These are phyloP conservation scores for Juglanconis juglandina DNA, from an alignment of 2,329 filamentous ascomycete genomes.

Conservation along the genomic window DNA sequence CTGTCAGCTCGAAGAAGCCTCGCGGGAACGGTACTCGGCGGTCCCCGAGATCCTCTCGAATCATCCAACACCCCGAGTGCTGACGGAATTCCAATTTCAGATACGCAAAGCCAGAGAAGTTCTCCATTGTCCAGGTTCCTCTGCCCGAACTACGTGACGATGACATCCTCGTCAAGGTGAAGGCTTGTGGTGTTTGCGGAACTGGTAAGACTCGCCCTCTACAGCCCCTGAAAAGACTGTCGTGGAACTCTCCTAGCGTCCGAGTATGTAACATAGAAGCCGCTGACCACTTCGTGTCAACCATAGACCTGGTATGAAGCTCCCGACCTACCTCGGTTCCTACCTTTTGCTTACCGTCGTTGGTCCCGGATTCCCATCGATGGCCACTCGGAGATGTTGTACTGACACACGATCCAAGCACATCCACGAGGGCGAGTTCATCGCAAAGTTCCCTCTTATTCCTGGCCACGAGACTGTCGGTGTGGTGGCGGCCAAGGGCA, in stretches of 20 bases:
- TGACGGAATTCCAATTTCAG: constrained; percentile 1
- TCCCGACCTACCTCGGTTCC: neutral
- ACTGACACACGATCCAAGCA: constrained; percentile 32
- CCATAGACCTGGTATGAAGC: constrained; percentile 34
- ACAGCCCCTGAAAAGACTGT: neutral
- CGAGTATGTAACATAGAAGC: no score
- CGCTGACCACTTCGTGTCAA: constrained; percentile 21
- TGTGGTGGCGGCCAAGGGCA: constrained; percentile 56
- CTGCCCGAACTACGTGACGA: constrained; percentile 58
- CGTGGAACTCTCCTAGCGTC: neutral
- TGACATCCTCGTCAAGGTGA: constrained; percentile 64
- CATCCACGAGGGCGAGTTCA: constrained; percentile 68
- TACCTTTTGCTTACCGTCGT: no score
- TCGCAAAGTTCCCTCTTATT: constrained; percentile 60
- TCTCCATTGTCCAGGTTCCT: constrained; percentile 58
- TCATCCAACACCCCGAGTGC: no score
- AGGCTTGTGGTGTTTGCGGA: constrained; percentile 62
- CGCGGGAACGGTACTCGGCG: no score
- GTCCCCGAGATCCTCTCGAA: no score
- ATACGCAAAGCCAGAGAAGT: constrained; percentile 41
- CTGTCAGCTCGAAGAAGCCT: neutral
- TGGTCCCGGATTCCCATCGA: neutral
- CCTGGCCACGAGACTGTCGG: constrained; percentile 68
- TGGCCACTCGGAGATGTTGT: neutral
- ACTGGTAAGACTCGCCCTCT: constrained; percentile 40